A percentile compares a stretch with the other conserved stretches of the same genome.
These are phyloP conservation scores for Rickenella mellea DNA, from an alignment of 768 basidiomycete species.

Conservation along the genomic window DNA sequence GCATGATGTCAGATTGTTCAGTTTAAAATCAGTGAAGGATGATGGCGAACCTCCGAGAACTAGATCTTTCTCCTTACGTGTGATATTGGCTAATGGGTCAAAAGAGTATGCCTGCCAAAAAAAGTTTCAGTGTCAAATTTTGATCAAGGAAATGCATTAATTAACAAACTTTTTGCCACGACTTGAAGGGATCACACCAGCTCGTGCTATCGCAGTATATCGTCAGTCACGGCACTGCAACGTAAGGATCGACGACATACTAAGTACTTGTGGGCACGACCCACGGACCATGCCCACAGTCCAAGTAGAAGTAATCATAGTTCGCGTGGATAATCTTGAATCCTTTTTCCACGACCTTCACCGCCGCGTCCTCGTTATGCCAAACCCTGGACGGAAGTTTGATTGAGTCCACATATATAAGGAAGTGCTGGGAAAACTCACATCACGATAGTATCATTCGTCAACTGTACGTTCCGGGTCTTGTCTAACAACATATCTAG, in stretches of 20 bases:
- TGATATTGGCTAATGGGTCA: conserved; percentile 53
- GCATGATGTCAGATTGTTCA: neutral
- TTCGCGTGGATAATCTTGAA: conserved; percentile 24
- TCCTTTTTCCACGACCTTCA: conserved; percentile 39
- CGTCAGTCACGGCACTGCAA: neutral
- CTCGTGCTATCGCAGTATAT: conserved; percentile 25
- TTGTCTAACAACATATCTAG: conserved; percentile 52
- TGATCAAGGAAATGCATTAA: neutral
- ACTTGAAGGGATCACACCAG: conserved; percentile 76
- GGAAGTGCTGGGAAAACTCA: no score
- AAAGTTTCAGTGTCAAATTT: neutral
- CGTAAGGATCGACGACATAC: conserved; percentile 16
- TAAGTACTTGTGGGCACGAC: conserved; percentile 8
- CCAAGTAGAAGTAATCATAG: conserved; percentile 30
- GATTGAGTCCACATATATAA: no score
- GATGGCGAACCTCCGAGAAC: conserved; percentile 53
- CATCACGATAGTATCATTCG: conserved; percentile 46
- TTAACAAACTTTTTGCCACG: conserved; percentile 56
- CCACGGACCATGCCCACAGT: conserved; percentile 23
- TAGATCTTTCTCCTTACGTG: conserved; percentile 33
- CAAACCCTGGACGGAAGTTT: no score
- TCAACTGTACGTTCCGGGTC: conserved; percentile 29
- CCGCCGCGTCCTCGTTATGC: conserved; percentile 56
- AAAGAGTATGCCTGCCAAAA: conserved; percentile 49
- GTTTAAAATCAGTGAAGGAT: conserved; percentile 1